Percentiles rank a stretch among this genome's conserved stretches.
Evolutionary conservation across 352 stramenopile species (phyloP).

Genomic region (Stramenopiles sp.): DNA sequence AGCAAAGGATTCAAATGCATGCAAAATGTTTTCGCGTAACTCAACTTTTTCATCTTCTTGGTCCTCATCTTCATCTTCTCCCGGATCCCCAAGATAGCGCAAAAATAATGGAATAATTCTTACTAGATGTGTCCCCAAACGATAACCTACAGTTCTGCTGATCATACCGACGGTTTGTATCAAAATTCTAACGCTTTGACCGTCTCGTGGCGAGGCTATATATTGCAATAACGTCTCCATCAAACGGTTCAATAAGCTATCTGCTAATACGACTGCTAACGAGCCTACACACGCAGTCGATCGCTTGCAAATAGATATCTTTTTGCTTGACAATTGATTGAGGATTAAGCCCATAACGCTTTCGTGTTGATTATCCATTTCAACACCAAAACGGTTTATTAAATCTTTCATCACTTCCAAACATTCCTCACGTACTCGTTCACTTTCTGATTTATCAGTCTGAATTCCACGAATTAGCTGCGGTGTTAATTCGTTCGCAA

Average conservation of each 20-base stretch:
- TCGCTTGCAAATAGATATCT: conserved; percentile 78
- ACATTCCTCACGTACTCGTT: conserved; percentile 62
- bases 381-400: conserved; percentile 77
- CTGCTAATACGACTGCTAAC: conserved; percentile 77
- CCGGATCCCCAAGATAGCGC: conserved; percentile 68
- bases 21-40: conserved; percentile 90
- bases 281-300: conserved; percentile 77
- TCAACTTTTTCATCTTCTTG: conserved; percentile 82
- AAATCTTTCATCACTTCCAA: conserved; percentile 91
- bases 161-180: conserved; percentile 93
- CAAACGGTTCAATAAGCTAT: conserved; percentile 72
- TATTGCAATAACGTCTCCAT: conserved; percentile 70
- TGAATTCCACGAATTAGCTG: conserved; percentile 29
- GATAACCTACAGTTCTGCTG: conserved; percentile 77
- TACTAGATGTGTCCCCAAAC: conserved; percentile 78
- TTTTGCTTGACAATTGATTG: conserved; percentile 46
- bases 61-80: conserved; percentile 67
- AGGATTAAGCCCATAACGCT: conserved; percentile 64
- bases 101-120: conserved; percentile 86
- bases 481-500: conserved; percentile 38
- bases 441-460: conserved; percentile 33
- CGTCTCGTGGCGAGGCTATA: conserved; percentile 40
- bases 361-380: conserved; percentile 52
- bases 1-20: conserved; percentile 90
- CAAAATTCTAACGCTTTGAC: conserved; percentile 42